A percentile compares a stretch with the other conserved stretches of the same genome.
These are phyloP conservation scores for Durotheca rogersii DNA, from an alignment of 495 filamentous ascomycete species.

Conservation along the genomic window DNA sequence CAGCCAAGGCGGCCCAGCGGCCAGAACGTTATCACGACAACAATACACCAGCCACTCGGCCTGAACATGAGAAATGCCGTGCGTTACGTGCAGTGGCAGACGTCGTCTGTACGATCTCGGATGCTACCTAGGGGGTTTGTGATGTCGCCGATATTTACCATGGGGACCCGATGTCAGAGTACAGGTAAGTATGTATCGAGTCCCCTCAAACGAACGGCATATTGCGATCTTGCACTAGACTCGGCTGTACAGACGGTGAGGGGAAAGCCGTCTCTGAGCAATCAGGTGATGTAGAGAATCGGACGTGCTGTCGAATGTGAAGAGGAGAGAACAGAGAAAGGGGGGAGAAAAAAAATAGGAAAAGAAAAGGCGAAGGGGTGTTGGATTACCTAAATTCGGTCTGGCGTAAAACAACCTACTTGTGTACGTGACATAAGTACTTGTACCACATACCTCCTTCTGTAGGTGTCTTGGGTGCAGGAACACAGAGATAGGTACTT, in stretches of 20 bases:
- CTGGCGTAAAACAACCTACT: too few relatives aligned
- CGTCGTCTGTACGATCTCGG: not conserved
- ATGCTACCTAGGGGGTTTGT: conserved; percentile 8
- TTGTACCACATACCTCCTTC: too few relatives aligned
- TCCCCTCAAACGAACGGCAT: conserved; percentile 42
- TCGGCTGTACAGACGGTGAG: conserved; percentile 32
- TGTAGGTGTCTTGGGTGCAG: too few relatives aligned
- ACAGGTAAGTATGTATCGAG: conserved; percentile 18
- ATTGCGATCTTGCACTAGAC: conserved; percentile 35
- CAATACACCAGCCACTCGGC: conserved; percentile 2
- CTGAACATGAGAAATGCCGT: conserved; percentile 4
- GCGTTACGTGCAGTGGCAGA: conserved; percentile 7
- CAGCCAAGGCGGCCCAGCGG: not conserved
- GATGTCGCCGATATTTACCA: conserved; percentile 40
- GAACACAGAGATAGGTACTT: too few relatives aligned
- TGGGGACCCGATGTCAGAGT: conserved; percentile 36
- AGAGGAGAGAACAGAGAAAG: conserved; percentile 2
- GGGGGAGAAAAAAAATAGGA: conserved; percentile 10
- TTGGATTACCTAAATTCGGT: too few relatives aligned
- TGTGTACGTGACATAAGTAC: too few relatives aligned
- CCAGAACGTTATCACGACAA: conserved; percentile 6
- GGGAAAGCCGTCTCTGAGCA: conserved; percentile 27
- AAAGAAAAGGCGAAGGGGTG: too few relatives aligned
- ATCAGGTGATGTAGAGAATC: conserved; percentile 29
- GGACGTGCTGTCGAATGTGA: conserved; percentile 36